Evolutionary conservation across 306 rosid species (phyloP).

Genomic region (Citrullus mucosospermus): DNA sequence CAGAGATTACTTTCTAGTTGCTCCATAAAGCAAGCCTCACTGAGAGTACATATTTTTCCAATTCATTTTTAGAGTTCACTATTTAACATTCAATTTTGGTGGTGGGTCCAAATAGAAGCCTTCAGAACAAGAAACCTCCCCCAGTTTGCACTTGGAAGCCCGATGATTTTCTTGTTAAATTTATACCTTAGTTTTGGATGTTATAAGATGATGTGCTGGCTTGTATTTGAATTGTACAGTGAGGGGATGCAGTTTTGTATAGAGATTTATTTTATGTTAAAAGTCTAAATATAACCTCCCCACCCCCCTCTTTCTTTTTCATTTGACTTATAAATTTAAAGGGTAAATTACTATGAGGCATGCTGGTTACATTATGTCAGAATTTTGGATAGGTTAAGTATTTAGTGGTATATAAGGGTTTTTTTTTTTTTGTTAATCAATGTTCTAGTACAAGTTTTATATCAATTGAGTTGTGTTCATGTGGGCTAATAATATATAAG

Average conservation of each 20-base stretch:
- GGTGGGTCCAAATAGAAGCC: constrained; percentile 1
- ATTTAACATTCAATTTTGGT: background rate
- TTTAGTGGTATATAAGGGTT: no score
- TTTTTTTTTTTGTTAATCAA: no score
- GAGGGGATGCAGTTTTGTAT: background rate
- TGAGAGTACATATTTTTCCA: background rate
- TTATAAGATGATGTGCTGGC: constrained; percentile 21
- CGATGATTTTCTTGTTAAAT: background rate
- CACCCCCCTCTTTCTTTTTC: background rate
- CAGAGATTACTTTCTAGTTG: constrained; percentile 60
- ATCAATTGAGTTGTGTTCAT: no score
- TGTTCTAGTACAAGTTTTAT: no score
- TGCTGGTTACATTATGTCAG: background rate
- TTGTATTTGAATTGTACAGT: constrained; percentile 16
- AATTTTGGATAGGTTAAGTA: background rate
- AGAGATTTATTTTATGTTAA: background rate
- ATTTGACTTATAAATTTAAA: background rate
- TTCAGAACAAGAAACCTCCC: background rate
- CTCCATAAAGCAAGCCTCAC: constrained; percentile 19
- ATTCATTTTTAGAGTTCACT: background rate
- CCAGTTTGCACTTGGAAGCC: background rate
- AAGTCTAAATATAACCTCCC: no score
- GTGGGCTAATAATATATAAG: no score
- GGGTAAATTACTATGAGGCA: background rate
- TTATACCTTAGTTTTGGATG: background rate